Base-by-base conservation (phyloP, 495 filamentous ascomycete genomes). In the Aspergillus egyptiacus region DNA sequence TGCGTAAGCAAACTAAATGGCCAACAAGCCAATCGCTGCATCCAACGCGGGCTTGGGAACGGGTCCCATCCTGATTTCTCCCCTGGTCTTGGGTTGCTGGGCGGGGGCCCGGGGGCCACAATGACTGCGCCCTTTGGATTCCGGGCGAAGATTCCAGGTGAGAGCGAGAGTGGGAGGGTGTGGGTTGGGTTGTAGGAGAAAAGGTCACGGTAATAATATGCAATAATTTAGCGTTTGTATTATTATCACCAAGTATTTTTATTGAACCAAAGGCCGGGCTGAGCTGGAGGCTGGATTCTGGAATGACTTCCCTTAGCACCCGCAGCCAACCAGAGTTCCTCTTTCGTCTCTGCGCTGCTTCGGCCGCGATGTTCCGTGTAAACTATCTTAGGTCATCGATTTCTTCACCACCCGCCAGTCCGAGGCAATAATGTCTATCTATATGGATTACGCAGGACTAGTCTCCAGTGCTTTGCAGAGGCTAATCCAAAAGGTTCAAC, bases 101-200 rank as follows among this genome's bases (percentile, higher is more conserved):
- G n/a, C n/a, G n/a, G n/a, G n/a, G n/a, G n/a, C n/a, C n/a, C 8
- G 25, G 40, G 41, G 15, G 39, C 24, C 39, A 42, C 39, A 30
- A 42, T 18, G 32, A 43, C n/a, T n/a, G 41, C 41, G 41, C 41
- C 41, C 28, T 43, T n/a, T 28, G 40, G 25, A 41, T 31, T 43
- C 40, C 25, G 17, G 25, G 25, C 40, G 25, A 42, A 24, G 22
- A 18, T 18, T 36, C 33, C 6, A 36, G 33, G 33, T 17, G 14
- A 36, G 15, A 37, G 15, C 17, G 17, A n/a, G 4, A 32, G 9
- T 37, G 8, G 17, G 17, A n/a, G n/a, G n/a, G n/a, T n/a, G n/a
- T n/a, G n/a, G n/a, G n/a, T n/a, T n/a, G n/a, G n/a, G n/a, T n/a
- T n/a, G n/a, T n/a, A n/a, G n/a, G n/a, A n/a, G n/a, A n/a, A n/a